Evolutionary conservation across 176 grass and related monocot species (phyloP), one percentile per base, ranked within the genome.

Genomic region (Ananas comosus): DNA sequence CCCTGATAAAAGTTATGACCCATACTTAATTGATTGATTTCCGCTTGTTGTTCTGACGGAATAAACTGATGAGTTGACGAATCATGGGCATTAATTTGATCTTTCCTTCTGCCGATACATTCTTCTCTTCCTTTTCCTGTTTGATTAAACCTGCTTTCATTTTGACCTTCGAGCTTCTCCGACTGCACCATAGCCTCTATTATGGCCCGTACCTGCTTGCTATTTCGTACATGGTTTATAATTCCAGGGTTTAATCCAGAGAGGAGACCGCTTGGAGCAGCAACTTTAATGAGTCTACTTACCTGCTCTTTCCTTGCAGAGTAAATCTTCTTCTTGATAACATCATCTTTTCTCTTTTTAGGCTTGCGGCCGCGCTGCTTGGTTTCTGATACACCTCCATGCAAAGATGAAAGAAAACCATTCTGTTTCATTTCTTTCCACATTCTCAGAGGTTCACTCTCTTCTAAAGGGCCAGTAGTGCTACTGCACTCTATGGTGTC

Each of bases 361-460:
- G 84, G 64, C 65, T 67, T 73, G 52, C 82, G 81, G 18, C 83
- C 81, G 13, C 77, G 82, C 21, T 89, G 82, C 77, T 71, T 90
- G 76, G 84, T 74, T 10, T 70, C 52, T 51, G 81, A n/a, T 69
- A 27, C 76, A 71, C 72, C 82, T 75, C 69, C 78, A 58, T 90
- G 94, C n/a, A 81, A 80, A 65, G 79, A 86, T 72, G 94, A 99
- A 75, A 93, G 86, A 75, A 99, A 99, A 1, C 89, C 94, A 86
- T 99, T 99, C 88, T 88, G 81, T 76, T 93, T 91, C 94, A 99
- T 99, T 81, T 99, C 79, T 78, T 86, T 93, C 94, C 87, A 90
- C 65, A 85, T 87, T 76, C 81, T 93, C 14, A 93, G 69, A 0
- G 87, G 83, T 67, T 86, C 89, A 5, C 87, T 97, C 65, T 86